phyloP scores from a whole-genome alignment of 208 protist genomes.

The Trichomonas vaginalis region DNA sequence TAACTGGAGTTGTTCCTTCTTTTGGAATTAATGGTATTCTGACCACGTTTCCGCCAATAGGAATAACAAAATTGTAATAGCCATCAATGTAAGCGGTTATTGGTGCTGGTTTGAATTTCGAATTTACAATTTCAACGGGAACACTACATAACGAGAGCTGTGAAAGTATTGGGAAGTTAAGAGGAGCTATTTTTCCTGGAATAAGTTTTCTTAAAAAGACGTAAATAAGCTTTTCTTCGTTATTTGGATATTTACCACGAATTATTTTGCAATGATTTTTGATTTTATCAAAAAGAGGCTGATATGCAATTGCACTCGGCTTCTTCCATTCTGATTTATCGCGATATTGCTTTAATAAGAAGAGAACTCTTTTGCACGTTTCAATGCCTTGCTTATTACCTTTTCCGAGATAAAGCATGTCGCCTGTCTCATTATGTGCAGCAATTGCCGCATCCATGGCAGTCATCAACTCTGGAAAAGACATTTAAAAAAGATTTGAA shows the following conservation, averaged over 20 bases:
- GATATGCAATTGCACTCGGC: neutral
- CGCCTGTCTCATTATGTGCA: neutral
- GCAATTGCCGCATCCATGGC: neutral
- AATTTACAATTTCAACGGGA: neutral
- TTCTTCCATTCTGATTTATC: neutral
- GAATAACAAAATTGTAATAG: neutral
- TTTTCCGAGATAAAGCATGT: neutral
- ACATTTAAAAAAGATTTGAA: neutral
- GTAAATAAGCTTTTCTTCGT: neutral
- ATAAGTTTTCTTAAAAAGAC: neutral
- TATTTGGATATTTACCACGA: neutral
- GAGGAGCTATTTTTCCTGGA: neutral
- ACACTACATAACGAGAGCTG: neutral
- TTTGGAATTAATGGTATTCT: neutral
- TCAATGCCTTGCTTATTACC: neutral
- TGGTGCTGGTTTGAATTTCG: neutral
- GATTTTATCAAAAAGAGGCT: neutral
- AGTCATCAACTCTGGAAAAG: neutral
- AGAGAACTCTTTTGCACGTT: neutral
- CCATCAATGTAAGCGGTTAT: neutral
- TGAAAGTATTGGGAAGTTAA: neutral
- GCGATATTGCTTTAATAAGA: neutral
- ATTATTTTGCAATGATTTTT: neutral
- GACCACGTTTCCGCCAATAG: neutral
- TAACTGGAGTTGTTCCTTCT: neutral